Base-by-base conservation (phyloP, 2,329 filamentous ascomycete genomes). In the Emergomyces africanus region DNA sequence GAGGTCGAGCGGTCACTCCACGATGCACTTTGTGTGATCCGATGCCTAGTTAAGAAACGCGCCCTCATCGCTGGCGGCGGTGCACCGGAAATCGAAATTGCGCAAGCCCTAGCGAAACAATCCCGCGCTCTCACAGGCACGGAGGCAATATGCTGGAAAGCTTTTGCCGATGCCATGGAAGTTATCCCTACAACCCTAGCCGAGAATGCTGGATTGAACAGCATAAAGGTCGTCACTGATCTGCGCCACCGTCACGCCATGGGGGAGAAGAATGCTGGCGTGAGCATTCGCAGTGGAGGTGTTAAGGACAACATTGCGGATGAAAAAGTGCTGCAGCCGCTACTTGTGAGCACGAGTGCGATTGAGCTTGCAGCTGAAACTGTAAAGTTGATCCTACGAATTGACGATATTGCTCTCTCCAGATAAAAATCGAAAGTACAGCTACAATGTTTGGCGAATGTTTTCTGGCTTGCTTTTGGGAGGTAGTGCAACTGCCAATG, bases 11-110 rank as follows among this genome's bases (percentile, higher is more conserved):
- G 94, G 68, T 94, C 88, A 66, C 82, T 99, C 59, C 94, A 99
- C 80, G 94, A 99, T 69, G 94, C 94, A 35, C 90, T 97, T 64
- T 99, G 94, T 72, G 94, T 97, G 56, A 91, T 99, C 67, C 88
- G 94, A 67, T 99, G 94, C 72, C 78, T 99, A 62, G 94, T 99
- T 66, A 99, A 99, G 85, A 99, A 97, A 84, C 95, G 95, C 78
- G 94, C 94, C n/a, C 83, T 99, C 60, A 95, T 99, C 68, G 92
- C 95, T 15, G 94, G 94, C 74, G 94, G 94, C 69, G 94, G 94
- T 71, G 94, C 94, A 1, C 89, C 94, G 30, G 94, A 99, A 76
- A 95, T 97, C 68, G 91, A 97, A 76, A 92, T 99, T 67, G 89
- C 94, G 25, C 88, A 94, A 58, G 83, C 89, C 69, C 83, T 99